Base-by-base conservation (phyloP, 306 rosid genomes). In the Potentilla sterilis region DNA sequence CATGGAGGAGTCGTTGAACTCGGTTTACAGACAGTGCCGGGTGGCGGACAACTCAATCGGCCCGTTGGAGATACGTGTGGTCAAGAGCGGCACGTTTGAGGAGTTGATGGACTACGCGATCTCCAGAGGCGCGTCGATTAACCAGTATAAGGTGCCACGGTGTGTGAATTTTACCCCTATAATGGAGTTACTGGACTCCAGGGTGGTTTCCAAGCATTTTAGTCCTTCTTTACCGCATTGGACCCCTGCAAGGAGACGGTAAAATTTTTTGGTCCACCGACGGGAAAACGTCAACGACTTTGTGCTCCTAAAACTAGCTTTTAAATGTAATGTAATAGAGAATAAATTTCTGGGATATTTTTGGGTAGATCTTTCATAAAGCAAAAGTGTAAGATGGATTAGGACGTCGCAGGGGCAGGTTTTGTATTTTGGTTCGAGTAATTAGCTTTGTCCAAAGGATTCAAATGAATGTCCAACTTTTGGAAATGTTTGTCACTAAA, bases 101-200 rank as follows among this genome's bases (percentile, higher is more conserved):
- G 91, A 87, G 75, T 19, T 87, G 54, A 87, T 87, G 91, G 91
- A 87, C 73, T 87, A 87, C 76, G 91, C 91, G 2, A 87, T 87
- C 46, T 87, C 91, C 0, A 70, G 91, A 63, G 91, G 91, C 57
- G 91, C 91, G 73, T 87, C 90, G 4, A 87, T 87, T 35, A 87
- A 87, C 32, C 90, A 87, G 81, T 87, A 87, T 1, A 87, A 87
- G 83, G 91, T 87, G 22, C 91, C 91, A 42, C 49, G 91, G 83
- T 87, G 91, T 41, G 91, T 87, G 67, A 87, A 87, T n/a, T 85
- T 87, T 35, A 87, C 91, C 5, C 91, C 91, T 12, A 85, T 87
- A 0, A 78, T 82, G 88, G 91, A 87, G 84, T 79, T 87, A 7
- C 67, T 87, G 54, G 88, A 87, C 63, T 87, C 88, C 0, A 81